Conservation (phyloP, 495 filamentous ascomycete genomes). For the Thermochaetoides thermophila region DNA sequence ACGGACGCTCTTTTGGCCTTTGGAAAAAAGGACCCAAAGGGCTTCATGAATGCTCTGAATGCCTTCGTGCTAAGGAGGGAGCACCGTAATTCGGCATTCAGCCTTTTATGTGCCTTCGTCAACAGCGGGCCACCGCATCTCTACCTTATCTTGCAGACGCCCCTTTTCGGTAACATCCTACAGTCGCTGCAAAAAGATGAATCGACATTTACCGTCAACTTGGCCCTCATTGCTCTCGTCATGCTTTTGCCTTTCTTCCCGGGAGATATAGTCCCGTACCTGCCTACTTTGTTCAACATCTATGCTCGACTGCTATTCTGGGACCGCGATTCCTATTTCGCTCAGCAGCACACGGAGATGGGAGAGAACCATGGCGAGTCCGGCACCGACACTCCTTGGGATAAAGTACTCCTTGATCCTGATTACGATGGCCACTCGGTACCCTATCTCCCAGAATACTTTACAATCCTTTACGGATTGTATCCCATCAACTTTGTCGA, state of each 20-base stretch:
- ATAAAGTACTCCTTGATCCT: constrained; percentile 39
- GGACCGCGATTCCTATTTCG: constrained; percentile 37
- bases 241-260: constrained; percentile 69
- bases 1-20: constrained; percentile 41
- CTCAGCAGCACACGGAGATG: constrained; percentile 18
- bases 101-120: constrained; percentile 49
- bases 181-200: constrained; percentile 58
- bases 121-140: constrained; percentile 56
- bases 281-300: constrained; percentile 58
- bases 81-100: constrained; percentile 40
- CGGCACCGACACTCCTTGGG: constrained; percentile 32
- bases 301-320: constrained; percentile 62
- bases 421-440: constrained; percentile 44
- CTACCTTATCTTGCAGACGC: constrained; percentile 49
- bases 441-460: constrained; percentile 59
- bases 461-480: constrained; percentile 64
- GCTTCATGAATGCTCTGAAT: constrained; percentile 45
- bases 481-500: constrained; percentile 69
- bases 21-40: constrained; percentile 54
- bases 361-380: constrained; percentile 16
- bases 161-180: constrained; percentile 49
- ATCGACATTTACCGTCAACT: constrained; percentile 49
- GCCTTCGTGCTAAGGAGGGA: constrained; percentile 43
- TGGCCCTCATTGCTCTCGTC: constrained; percentile 50
- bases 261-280: constrained; percentile 42